Conservation (phyloP, 345 rosid species). For the Toxicodendron radicans region DNA sequence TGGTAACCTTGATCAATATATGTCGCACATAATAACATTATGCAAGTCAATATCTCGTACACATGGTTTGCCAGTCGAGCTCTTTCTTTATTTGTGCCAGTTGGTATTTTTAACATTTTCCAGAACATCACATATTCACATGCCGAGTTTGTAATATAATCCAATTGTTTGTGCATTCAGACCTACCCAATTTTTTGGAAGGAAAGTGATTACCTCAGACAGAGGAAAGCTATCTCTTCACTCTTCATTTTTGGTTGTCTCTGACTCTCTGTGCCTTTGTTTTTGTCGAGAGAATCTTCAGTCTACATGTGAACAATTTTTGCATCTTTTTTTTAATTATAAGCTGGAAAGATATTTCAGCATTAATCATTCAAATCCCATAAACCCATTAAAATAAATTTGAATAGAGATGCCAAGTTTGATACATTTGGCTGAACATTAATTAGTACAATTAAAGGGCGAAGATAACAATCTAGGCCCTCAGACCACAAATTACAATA, state of each 20-base stretch:
- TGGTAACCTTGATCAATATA: not conserved
- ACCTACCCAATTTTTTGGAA: not conserved
- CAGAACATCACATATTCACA: not conserved
- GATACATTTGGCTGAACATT: not conserved
- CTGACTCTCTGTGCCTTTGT: no score
- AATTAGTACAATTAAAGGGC: slow-evolving; percentile 10
- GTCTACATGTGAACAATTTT: no score
- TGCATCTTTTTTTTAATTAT: no score
- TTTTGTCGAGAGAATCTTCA: no score
- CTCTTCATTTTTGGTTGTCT: no score
- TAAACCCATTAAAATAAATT: not conserved
- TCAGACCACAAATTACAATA: slow-evolving; percentile 3
- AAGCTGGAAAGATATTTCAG: no score
- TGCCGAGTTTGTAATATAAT: not conserved
- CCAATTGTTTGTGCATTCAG: not conserved
- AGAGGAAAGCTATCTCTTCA: no score
- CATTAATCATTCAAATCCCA: no score
- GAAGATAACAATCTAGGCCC: not conserved
- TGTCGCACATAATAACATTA: not conserved
- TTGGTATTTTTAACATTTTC: not conserved
- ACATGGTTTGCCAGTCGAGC: not conserved
- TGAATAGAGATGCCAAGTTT: not conserved
- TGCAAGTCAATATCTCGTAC: not conserved
- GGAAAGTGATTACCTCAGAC: not conserved
- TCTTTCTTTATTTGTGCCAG: slow-evolving; percentile 7